Evolutionary conservation across 2,329 filamentous ascomycete genomes (phyloP), one percentile per base, ranked within the genome.

Genomic region (Helotiales sp.): DNA sequence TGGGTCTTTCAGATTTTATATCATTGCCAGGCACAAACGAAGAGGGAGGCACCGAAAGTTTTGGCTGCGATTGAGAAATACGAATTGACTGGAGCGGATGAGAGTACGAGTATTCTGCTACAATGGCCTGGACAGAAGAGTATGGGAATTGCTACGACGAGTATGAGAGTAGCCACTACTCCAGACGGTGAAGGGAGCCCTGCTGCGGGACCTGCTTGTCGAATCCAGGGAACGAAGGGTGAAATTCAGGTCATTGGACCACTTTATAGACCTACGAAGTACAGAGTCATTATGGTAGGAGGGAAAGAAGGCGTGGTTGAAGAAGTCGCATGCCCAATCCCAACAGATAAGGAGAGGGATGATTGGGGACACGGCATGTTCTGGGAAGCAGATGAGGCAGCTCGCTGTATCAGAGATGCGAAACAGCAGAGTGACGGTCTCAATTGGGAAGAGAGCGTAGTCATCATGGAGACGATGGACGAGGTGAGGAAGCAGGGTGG

Each of bases 1-100:
- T 90, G 87, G 87, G 80, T 87, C 38, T 89, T 87, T 75, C 85
- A 89, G 71, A 85, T 81, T 24, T 76, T 90, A n/a, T 90, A 89
- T 71, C 83, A 85, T 66, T 85, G 83, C 2, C 82, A 87, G 52
- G 77, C 81, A 2, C 72, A 71, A 5, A 51, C 47, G 17, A 46
- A 62, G 40, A 59, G 61, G 38, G 65, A 83, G 67, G 68, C 79
- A 7, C 87, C 87, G 0, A 77, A 74, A 36, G 80, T 89, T 4
- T 71, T 79, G 10, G 79, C 83, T 15, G 69, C 77, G n/a, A 80
- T 88, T 65, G 76, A 78, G 49, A 83, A 84, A 62, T 85, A 84
- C 66, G 72, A 76, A n/a, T 77, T 78, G 52, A 85, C 84, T 2
- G 84, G 84, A 7, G 81, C 80, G 7, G 86, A 90, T 68, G 83